Evolutionary conservation across 441 rosid genomes (phyloP).

Genomic region (Pelargonium australe): DNA sequence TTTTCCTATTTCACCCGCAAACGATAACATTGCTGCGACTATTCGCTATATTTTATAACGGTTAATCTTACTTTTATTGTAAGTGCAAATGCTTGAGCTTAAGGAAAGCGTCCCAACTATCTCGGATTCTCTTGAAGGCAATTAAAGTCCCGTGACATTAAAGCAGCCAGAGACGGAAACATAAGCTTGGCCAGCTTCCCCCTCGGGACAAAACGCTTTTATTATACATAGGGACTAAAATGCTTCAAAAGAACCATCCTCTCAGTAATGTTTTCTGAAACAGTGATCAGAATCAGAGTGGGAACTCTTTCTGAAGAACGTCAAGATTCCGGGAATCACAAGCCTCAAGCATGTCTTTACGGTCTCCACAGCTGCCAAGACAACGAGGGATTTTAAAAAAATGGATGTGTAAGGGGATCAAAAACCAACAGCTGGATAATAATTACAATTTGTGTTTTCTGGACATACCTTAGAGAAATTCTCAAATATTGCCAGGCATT

Average conservation of each 20-base stretch:
- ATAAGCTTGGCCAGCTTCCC: background rate
- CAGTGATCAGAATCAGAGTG: conserved; percentile 33
- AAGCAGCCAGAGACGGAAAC: background rate
- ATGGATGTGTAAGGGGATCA: background rate
- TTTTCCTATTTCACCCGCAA: too few species aligned
- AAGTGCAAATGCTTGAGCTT: too few species aligned
- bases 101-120: too few species aligned
- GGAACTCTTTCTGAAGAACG: conserved; percentile 79
- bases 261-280: background rate
- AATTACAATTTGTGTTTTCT: background rate
- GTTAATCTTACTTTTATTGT: too few species aligned
- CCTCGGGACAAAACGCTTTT: background rate
- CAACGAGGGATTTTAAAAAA: background rate
- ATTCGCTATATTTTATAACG: too few species aligned
- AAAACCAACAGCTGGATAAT: background rate
- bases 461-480: conserved; percentile 69
- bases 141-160: background rate
- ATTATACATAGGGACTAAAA: background rate
- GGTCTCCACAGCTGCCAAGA: conserved; percentile 68
- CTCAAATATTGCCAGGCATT: conserved; percentile 97
- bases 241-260: background rate
- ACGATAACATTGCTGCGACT: too few species aligned
- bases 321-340: conserved; percentile 89
- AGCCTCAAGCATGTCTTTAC: conserved; percentile 79
- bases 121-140: too few species aligned